Conservation (phyloP, 2,329 filamentous ascomycete genomes). For the Fusarium sarcochroum region DNA sequence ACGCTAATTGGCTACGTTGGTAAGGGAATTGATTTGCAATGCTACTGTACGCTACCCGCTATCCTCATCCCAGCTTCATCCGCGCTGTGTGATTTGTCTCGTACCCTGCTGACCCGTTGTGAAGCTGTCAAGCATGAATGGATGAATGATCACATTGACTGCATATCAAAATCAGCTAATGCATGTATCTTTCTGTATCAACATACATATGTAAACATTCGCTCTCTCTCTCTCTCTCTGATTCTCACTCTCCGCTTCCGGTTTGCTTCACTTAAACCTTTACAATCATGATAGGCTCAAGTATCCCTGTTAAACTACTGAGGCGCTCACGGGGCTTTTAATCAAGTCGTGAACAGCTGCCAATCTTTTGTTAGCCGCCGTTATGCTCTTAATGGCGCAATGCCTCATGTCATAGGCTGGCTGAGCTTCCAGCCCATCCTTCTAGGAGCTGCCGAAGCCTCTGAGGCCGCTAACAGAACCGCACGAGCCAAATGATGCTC, state of each 20-base stretch:
- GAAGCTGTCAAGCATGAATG: slow-evolving; percentile 1
- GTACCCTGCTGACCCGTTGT: slow-evolving; percentile 4
- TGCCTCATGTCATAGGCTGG: slow-evolving; percentile 28
- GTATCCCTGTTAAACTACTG: background rate
- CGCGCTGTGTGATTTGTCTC: slow-evolving; percentile 15
- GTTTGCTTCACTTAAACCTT: slow-evolving; percentile 7
- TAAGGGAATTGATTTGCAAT: slow-evolving; percentile 29
- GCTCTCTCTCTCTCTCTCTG: slow-evolving; percentile 4
- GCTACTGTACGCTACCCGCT: slow-evolving; percentile 28
- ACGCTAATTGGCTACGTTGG: slow-evolving; percentile 33
- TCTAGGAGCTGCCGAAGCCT: slow-evolving; percentile 20
- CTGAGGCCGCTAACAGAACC: slow-evolving; percentile 10
- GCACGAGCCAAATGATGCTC: slow-evolving; percentile 15
- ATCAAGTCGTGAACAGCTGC: slow-evolving; percentile 17
- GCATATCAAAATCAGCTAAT: slow-evolving; percentile 14
- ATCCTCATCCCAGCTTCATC: slow-evolving; percentile 27
- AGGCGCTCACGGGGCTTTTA: slow-evolving; percentile 16
- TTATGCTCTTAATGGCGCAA: slow-evolving; percentile 17
- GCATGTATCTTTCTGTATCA: background rate
- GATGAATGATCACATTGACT: slow-evolving; percentile 17
- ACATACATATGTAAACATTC: slow-evolving; percentile 10
- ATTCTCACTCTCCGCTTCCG: slow-evolving; percentile 14
- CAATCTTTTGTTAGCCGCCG: slow-evolving; percentile 28
- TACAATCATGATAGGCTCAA: slow-evolving; percentile 29
- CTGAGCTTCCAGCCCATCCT: slow-evolving; percentile 39